Conservation (phyloP, 2,329 filamentous ascomycete genomes). For the Didymellaceae sp. region DNA sequence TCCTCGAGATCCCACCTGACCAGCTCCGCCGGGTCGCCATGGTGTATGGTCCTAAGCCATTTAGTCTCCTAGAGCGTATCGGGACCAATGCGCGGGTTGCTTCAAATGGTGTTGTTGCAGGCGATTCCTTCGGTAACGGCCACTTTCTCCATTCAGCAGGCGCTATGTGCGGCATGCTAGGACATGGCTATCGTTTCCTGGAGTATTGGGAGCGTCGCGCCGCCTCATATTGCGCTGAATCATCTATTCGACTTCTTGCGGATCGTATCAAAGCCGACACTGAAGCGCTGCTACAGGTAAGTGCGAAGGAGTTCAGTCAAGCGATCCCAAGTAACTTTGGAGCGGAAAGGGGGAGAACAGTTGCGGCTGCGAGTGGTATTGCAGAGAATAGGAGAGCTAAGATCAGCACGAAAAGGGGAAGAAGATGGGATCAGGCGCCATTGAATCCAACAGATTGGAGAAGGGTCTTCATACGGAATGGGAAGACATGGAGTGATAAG, state of each 20-base stretch:
- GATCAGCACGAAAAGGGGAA: constrained; percentile 9
- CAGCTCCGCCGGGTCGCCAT: constrained; percentile 23
- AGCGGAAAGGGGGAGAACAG: constrained; percentile 16
- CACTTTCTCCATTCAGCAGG: constrained; percentile 25
- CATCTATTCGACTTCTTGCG: constrained; percentile 19
- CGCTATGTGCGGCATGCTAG: constrained; percentile 28
- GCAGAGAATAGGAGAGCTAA: constrained; percentile 16
- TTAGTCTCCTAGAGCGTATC: constrained; percentile 26
- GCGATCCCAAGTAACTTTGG: constrained; percentile 27
- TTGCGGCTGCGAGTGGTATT: constrained; percentile 25
- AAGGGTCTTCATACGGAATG: constrained; percentile 23
- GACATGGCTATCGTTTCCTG: constrained; percentile 22
- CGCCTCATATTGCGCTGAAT: constrained; percentile 16
- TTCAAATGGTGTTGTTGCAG: constrained; percentile 22
- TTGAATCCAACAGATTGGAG: constrained; percentile 27
- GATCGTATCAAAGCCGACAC: constrained; percentile 25
- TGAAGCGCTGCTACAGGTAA: constrained; percentile 23
- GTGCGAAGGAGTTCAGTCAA: constrained; percentile 28
- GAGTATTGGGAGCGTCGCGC: constrained; percentile 25
- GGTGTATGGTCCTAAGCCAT: constrained; percentile 26
- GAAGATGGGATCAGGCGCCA: constrained; percentile 18
- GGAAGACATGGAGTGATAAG: constrained; percentile 18
- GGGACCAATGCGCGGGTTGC: constrained; percentile 20
- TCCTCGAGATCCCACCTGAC: constrained; percentile 21
- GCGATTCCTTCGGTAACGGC: constrained; percentile 26